These are phyloP conservation scores for Iris pallida DNA, from an alignment of 116 monocot genomes.

Conservation along the genomic window DNA sequence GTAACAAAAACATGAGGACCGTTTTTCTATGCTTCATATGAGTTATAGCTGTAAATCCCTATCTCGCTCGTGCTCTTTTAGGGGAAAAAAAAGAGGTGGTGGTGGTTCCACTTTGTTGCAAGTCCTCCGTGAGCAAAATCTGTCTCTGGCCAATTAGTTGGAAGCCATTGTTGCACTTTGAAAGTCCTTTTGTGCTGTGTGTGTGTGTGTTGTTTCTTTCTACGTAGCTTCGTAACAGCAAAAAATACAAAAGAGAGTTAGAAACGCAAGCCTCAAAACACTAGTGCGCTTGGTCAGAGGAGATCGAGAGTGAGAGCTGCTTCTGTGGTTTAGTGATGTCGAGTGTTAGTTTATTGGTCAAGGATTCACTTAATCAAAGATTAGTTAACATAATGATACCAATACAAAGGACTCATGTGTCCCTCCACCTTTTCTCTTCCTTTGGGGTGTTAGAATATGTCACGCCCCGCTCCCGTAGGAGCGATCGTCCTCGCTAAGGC, in stretches of 20 bases:
- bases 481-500: too few species aligned
- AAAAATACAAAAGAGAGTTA: neutral
- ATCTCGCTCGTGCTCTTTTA: slow-evolving; percentile 1
- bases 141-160: neutral
- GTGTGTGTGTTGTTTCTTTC: neutral
- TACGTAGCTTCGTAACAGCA: neutral
- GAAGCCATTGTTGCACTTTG: neutral
- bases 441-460: too few species aligned
- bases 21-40: too few species aligned
- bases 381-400: neutral
- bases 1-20: too few species aligned
- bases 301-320: too few species aligned
- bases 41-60: slow-evolving; percentile 7
- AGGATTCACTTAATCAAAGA: neutral
- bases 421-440: too few species aligned
- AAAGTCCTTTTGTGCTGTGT: neutral
- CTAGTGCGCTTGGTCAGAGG: slow-evolving; percentile 4
- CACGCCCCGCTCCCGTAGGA: too few species aligned
- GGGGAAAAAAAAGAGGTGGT: neutral
- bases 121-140: slow-evolving; percentile 4
- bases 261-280: neutral
- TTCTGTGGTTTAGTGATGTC: neutral
- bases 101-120: neutral
- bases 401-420: neutral
- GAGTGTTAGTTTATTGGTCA: neutral